Conservation (phyloP, 2,329 filamentous ascomycete species). For the Alternaria angustiovoidea region DNA sequence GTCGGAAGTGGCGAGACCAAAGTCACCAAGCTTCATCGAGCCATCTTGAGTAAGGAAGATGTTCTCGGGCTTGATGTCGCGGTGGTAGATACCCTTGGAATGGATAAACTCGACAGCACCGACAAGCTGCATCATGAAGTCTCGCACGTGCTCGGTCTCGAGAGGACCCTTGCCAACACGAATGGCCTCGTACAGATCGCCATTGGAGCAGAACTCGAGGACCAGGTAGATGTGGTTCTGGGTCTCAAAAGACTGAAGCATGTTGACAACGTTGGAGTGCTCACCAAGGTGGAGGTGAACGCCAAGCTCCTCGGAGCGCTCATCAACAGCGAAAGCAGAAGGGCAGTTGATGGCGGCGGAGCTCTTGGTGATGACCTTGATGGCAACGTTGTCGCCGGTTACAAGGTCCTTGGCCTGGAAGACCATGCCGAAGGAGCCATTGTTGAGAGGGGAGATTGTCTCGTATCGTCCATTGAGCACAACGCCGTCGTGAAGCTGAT, state of each 20-base stretch:
- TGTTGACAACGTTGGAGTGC: slow-evolving; percentile 93
- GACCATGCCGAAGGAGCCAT: slow-evolving; percentile 99
- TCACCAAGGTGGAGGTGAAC: slow-evolving; percentile 80
- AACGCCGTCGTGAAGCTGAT: slow-evolving; percentile 79
- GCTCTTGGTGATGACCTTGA: slow-evolving; percentile 95
- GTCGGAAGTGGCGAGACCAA: slow-evolving; percentile 89
- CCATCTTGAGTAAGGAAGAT: slow-evolving; percentile 91
- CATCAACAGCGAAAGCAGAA: slow-evolving; percentile 76
- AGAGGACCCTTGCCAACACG: slow-evolving; percentile 85
- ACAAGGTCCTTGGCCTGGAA: slow-evolving; percentile 85
- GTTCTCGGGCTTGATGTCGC: slow-evolving; percentile 99
- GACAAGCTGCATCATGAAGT: slow-evolving; percentile 95
- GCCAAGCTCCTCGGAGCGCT: slow-evolving; percentile 80
- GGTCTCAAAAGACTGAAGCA: slow-evolving; percentile 91
- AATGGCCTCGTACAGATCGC: slow-evolving; percentile 97
- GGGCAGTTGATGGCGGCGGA: slow-evolving; percentile 66
- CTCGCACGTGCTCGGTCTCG: slow-evolving; percentile 94
- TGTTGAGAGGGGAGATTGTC: slow-evolving; percentile 93
- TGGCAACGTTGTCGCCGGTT: slow-evolving; percentile 83
- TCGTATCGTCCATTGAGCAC: slow-evolving; percentile 88
- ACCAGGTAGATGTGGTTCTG: slow-evolving; percentile 89
- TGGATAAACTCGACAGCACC: slow-evolving; percentile 92
- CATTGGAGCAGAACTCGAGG: slow-evolving; percentile 92
- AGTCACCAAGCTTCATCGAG: slow-evolving; percentile 95
- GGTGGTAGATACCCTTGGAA: slow-evolving; percentile 88